Conservation (phyloP, 148 eudicot species). For the Rhododendron simsii region DNA sequence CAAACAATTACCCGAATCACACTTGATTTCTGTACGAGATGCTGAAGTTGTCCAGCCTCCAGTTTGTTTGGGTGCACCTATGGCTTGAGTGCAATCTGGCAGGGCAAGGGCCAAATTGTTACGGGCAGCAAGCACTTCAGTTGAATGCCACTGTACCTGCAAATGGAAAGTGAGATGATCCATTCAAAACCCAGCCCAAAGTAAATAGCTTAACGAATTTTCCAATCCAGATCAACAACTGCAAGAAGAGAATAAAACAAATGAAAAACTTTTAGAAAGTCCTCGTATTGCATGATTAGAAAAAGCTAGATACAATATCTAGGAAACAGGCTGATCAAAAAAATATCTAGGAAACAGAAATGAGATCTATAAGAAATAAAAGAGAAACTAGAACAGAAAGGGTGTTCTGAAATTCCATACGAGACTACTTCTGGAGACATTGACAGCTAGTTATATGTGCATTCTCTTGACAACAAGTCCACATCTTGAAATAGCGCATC, state of each 20-base stretch:
- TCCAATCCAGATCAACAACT: background rate
- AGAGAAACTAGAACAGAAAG: background rate
- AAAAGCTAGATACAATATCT: background rate
- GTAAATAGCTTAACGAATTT: background rate
- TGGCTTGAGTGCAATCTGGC: conserved; percentile 56
- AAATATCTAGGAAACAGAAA: background rate
- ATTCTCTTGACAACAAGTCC: background rate
- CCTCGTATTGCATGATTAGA: background rate
- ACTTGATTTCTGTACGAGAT: conserved; percentile 63
- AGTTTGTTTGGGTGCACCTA: conserved; percentile 56
- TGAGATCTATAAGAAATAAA: background rate
- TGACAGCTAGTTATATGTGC: background rate
- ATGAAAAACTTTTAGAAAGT: background rate
- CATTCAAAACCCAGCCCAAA: background rate
- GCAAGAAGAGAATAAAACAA: background rate
- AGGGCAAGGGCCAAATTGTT: conserved; percentile 76
- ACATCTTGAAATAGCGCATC: background rate
- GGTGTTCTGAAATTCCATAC: background rate
- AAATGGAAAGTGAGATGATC: background rate
- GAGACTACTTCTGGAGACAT: background rate
- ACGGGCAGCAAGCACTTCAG: conserved; percentile 72
- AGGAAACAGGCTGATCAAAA: too few relatives aligned
- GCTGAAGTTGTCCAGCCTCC: conserved; percentile 73
- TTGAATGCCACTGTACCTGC: conserved; percentile 80
- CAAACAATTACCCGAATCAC: conserved; percentile 70